Base-by-base conservation (phyloP, 257 asterid species). In the Echium plantagineum region DNA sequence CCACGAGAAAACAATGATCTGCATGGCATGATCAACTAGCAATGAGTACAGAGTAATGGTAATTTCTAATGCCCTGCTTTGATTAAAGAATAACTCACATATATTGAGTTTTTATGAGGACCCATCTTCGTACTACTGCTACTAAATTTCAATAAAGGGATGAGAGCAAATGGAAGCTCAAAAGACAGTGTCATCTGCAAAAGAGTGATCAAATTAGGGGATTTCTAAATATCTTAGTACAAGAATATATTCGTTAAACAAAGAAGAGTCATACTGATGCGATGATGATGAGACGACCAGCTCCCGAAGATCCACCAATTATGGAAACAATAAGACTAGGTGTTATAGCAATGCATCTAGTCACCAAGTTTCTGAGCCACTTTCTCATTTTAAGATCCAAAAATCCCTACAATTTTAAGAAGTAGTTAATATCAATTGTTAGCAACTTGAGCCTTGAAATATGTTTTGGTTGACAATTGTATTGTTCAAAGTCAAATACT, bases 111-210 rank as follows among this genome's bases (percentile, higher is more conserved):
- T 73, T 73, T 83, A 84, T 81, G 86, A 0, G 95, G 96, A n/a
- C 96, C 96, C 83, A 85, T 80, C 68, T 88, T 88, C 70, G 85
- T 78, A 53, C 84, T 31, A 69, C 86, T 74, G 57, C 90, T 85
- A 57, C 95, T 88, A 68, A 88, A 88, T 66, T 85, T 85, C 4
- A 88, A 85, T 13, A 85, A 83, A 19, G 96, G 96, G 63, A 88
- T 78, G 21, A 85, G 90, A 7, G 94, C 83, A 60, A 85, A 88
- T 1, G 96, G 96, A 35, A 91, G 96, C 9, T 91, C 98, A 53
- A 91, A 91, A 0, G 98, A 88, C 15, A 91, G 71, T 75, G 88
- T 91, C 96, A 88, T 91, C 96, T 91, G 77, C 64, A 65, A 28
- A 4, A 28, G 7, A 28, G 26, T 24, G 26, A 24, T 3, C 26